These are phyloP conservation scores for Podospora sp. DNA, from an alignment of 495 filamentous ascomycete genomes.

Conservation along the genomic window DNA sequence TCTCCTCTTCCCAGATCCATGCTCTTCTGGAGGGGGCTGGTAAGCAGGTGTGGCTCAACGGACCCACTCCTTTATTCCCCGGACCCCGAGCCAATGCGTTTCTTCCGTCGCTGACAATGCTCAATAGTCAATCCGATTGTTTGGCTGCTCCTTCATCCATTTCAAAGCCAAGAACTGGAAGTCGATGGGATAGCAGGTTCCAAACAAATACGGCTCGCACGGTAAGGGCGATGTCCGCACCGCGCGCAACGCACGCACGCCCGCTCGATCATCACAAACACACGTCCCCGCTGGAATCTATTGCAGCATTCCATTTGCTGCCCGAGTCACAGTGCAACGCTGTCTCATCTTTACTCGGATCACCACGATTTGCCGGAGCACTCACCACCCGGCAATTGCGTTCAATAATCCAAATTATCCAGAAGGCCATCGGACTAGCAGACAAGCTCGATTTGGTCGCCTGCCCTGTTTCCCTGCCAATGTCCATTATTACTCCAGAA, in stretches of 20 bases:
- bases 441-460: background rate
- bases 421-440: background rate
- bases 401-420: background rate
- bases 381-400: constrained; percentile 4
- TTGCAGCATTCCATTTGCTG: background rate
- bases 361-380: constrained; percentile 3
- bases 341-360: constrained; percentile 2
- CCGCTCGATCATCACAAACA: background rate
- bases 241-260: background rate
- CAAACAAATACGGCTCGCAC: background rate
- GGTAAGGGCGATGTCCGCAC: background rate
- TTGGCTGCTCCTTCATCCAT: background rate
- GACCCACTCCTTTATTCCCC: background rate
- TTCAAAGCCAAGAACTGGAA: background rate
- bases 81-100: background rate
- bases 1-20: background rate
- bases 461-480: background rate
- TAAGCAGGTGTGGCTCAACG: background rate
- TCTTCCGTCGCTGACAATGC: background rate
- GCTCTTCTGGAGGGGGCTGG: background rate
- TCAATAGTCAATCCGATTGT: background rate
- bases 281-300: background rate
- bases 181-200: background rate
- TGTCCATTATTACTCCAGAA: background rate
- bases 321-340: background rate